These are phyloP conservation scores for Castanea sativa DNA, from an alignment of 306 rosid species.

Conservation along the genomic window DNA sequence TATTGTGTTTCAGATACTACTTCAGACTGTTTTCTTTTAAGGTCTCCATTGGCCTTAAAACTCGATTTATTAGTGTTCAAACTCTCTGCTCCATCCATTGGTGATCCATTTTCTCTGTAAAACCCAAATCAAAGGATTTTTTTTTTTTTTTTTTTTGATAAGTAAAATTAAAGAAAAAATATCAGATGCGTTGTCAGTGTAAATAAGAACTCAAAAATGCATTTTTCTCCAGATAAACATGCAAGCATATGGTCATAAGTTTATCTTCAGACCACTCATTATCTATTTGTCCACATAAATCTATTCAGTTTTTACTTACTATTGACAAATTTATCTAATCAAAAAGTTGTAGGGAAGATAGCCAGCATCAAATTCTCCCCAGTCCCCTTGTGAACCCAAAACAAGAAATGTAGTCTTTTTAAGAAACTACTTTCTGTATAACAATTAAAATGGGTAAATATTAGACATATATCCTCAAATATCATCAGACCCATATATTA, in stretches of 20 bases:
- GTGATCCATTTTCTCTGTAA: conserved; percentile 54
- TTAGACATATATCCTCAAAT: background rate
- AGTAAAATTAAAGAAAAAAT: background rate
- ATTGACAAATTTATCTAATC: no score
- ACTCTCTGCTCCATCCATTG: conserved; percentile 41
- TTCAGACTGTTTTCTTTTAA: conserved; percentile 62
- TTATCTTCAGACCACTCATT: background rate
- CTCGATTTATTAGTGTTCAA: conserved; percentile 21
- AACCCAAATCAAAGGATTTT: conserved; percentile 9
- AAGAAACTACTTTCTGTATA: background rate
- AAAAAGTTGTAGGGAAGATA: no score
- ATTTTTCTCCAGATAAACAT: background rate
- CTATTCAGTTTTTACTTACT: no score
- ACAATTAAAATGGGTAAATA: background rate
- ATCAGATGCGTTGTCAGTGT: background rate
- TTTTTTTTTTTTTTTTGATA: no score
- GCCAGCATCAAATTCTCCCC: no score
- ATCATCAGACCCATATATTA: background rate
- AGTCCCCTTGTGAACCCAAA: background rate
- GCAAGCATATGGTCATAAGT: background rate
- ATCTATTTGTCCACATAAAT: background rate
- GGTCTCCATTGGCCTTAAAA: conserved; percentile 30
- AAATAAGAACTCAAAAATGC: background rate
- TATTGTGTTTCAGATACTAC: conserved; percentile 40
- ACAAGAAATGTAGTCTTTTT: background rate